Evolutionary conservation across 164 flowering plant species (phyloP).

Genomic region (Berberis vulgaris): DNA sequence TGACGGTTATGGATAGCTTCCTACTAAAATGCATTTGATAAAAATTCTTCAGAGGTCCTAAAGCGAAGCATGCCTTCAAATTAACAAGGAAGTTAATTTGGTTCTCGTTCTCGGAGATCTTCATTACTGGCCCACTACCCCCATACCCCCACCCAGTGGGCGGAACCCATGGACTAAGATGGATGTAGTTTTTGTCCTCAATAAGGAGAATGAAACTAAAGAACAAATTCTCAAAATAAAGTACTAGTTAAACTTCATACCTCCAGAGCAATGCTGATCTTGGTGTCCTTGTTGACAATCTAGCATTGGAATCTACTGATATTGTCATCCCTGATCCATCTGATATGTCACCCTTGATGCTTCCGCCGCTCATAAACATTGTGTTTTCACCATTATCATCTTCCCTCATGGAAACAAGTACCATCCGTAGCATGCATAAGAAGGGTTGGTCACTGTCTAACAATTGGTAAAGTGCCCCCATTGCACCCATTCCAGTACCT

Average conservation of each 20-base stretch:
- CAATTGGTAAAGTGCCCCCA: slow-evolving; percentile 90
- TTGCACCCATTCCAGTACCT: slow-evolving; percentile 99
- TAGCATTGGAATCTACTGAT: slow-evolving; percentile 27
- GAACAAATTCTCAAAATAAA: too few relatives aligned
- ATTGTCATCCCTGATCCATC: slow-evolving; percentile 36
- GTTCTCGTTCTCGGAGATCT: too few relatives aligned
- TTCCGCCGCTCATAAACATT: slow-evolving; percentile 49
- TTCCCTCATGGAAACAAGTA: slow-evolving; percentile 95
- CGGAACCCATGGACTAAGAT: too few relatives aligned
- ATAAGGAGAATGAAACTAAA: too few relatives aligned
- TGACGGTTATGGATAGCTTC: too few relatives aligned
- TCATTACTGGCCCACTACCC: too few relatives aligned
- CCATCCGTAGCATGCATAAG: slow-evolving; percentile 98
- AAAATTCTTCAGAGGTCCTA: too few relatives aligned
- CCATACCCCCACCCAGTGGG: too few relatives aligned
- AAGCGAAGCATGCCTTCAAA: too few relatives aligned
- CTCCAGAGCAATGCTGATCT: slow-evolving; percentile 97
- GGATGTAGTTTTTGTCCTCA: too few relatives aligned
- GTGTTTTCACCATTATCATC: slow-evolving; percentile 80
- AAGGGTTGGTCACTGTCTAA: slow-evolving; percentile 98
- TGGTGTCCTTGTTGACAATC: slow-evolving; percentile 52
- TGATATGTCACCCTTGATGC: slow-evolving; percentile 38
- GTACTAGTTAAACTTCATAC: slow-evolving; percentile 21
- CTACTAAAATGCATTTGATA: too few relatives aligned
- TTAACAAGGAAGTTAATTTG: too few relatives aligned